Base-by-base conservation (phyloP, 1,284 basidiomycete genomes). In the Inonotus obliquus region DNA sequence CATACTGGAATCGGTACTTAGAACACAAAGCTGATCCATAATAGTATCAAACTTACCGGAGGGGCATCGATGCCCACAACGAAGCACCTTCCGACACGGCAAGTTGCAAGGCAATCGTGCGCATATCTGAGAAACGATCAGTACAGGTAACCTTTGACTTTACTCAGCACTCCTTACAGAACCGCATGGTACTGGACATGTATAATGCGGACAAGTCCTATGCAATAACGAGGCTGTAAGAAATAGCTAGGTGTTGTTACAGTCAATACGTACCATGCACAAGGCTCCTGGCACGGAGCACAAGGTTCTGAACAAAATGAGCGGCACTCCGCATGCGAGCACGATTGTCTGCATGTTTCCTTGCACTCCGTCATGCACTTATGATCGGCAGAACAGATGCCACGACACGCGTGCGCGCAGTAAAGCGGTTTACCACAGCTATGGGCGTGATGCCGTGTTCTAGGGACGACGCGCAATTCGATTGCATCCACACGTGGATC, bases 111-210 rank as follows among this genome's bases (percentile, higher is more conserved):
- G 89, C 2, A 88, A 70, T 11, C 86, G 80, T 5, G 81, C 77
- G 68, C 89, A 91, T 11, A 87, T 78, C 87, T 90, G 61, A 5
- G 23, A 58, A 35, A 57, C 47, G 14, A 10, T 57, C 11, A 60
- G 63, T 4, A 38, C 35, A n/a, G 19, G 10, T 54, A 17, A 25
- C 1, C 21, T 11, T 29, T 9, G 25, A 9, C 25, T 14, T 41
- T 29, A 32, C 1, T 37, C 23, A 17, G 25, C 23, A 32, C 2
- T 6, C 76, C 84, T 74, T 62, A 88, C 87, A 19, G 85, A 86
- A 13, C 86, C 87, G 66, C 89, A 91, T 0, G 85, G 81, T n/a
- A 89, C 77, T 1, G 81, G 81, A 62, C 89, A 91, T 1, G 60
- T 53, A 27, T 77, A 67, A 64, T 89, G 85, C 4, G 75, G 65